Evolutionary conservation across 1,139 yeast genomes (phyloP), one percentile per base, ranked within the genome.

Genomic region (Geotrichum phurueaensis): DNA sequence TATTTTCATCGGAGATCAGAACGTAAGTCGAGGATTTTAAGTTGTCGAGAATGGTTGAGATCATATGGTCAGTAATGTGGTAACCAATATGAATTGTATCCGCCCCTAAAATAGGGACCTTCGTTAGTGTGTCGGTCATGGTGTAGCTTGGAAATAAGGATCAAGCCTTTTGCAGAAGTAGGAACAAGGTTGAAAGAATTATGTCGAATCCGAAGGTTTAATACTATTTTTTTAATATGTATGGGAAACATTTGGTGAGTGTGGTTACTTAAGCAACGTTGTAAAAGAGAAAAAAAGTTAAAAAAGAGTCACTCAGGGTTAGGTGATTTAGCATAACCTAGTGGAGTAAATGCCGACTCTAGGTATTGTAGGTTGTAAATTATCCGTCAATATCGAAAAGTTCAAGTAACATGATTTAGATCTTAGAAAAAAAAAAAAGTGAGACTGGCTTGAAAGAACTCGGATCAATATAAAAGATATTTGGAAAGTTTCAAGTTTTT

Each of bases 21-120:
- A 91, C 97, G 77, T 94, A 95, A 18, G 98, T 92, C 5, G 98
- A 90, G 7, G 97, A 89, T 57, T 84, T 81, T 70, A 87, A 80
- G 54, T 80, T 79, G 22, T 76, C 69, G 51, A 91, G 78, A 58
- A 87, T 82, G 66, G 89, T 89, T 27, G 79, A 75, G 60, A 89
- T 90, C 63, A 94, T 86, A 71, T 90, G 95, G 65, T 81, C 80
- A 66, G 84, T 86, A 67, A 92, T 85, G 62, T 86, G 83, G 78
- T 87, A 90, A 48, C 99, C 99, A 64, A 95, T 90, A 74, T 89
- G 96, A 75, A 95, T 91, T 62, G 87, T 81, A 61, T 92, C 94
- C 66, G 83, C 76, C 43, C 97, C 97, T 71, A 95, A 70, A 90
- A 76, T 69, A 53, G 69, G 63, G 62, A 73, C 68, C 67, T 68